Evolutionary conservation across 139 green algal species (phyloP).

Genomic region (Coelastrella sp.): DNA sequence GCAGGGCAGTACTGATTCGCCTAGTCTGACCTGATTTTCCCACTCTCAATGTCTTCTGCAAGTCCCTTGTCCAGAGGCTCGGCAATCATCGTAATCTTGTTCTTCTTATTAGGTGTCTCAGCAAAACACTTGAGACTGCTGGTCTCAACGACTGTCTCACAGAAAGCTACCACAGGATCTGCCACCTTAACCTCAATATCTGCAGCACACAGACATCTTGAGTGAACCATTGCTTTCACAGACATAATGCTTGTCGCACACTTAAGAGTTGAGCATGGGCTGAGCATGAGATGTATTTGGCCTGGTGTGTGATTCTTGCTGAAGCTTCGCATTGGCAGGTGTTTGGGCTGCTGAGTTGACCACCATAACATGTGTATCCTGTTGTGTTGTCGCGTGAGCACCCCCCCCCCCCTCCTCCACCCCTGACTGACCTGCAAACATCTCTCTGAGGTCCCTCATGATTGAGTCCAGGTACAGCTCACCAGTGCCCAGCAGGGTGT

Average conservation of each 20-base stretch:
- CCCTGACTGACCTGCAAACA: slow-evolving; percentile 69
- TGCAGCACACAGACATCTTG: not conserved
- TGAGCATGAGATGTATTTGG: too few relatives aligned
- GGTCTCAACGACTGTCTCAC: slow-evolving; percentile 98
- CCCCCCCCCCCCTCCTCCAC: not conserved
- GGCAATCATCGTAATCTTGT: slow-evolving; percentile 92
- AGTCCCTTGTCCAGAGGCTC: slow-evolving; percentile 96
- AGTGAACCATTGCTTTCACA: not conserved
- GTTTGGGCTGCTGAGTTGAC: too few relatives aligned
- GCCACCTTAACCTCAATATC: slow-evolving; percentile 98
- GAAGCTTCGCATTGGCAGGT: too few relatives aligned
- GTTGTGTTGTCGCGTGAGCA: not conserved
- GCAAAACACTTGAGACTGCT: slow-evolving; percentile 96
- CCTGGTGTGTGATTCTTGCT: too few relatives aligned
- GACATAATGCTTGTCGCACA: too few relatives aligned
- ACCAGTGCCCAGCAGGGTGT: slow-evolving; percentile 96
- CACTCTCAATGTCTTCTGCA: slow-evolving; percentile 92
- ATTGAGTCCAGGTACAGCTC: slow-evolving; percentile 97
- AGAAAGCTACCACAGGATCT: slow-evolving; percentile 93
- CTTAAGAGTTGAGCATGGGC: too few relatives aligned
- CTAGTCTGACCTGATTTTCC: slow-evolving; percentile 53
- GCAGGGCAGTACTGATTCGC: too few relatives aligned
- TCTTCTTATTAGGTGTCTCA: slow-evolving; percentile 90
- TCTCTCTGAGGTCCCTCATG: slow-evolving; percentile 96
- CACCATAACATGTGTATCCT: not conserved